phyloP scores from a whole-genome alignment of 1,139 yeast species.

The Yamadazyma atmosphaerica region DNA sequence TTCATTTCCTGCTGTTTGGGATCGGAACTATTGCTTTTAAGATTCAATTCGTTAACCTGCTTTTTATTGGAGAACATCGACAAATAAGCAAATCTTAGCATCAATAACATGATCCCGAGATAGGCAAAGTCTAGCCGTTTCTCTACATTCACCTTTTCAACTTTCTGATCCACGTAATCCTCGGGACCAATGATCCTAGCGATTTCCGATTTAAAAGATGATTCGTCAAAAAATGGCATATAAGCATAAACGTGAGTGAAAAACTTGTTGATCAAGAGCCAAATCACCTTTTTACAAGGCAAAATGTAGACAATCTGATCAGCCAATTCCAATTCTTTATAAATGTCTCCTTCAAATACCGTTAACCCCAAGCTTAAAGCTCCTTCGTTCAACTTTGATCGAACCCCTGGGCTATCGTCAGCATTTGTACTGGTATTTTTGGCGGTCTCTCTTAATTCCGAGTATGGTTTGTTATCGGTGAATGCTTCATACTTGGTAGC shows the following conservation, averaged over 20 bases:
- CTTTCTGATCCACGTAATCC: constrained; percentile 17
- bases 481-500: constrained; percentile 2
- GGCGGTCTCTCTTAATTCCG: not conserved
- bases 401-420: not conserved
- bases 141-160: constrained; percentile 24
- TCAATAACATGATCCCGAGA: constrained; percentile 28
- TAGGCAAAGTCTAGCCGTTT: constrained; percentile 32
- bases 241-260: constrained; percentile 48
- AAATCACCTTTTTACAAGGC: constrained; percentile 45
- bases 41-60: constrained; percentile 28
- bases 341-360: constrained; percentile 29
- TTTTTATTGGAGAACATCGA: constrained; percentile 33
- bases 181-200: constrained; percentile 29
- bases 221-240: constrained; percentile 51
- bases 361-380: constrained; percentile 24
- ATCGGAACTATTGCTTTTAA: constrained; percentile 22
- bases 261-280: constrained; percentile 48
- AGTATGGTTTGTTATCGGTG: constrained; percentile 1
- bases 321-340: constrained; percentile 28
- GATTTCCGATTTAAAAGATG: constrained; percentile 22
- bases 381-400: constrained; percentile 15
- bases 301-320: constrained; percentile 40
- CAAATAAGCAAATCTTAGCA: constrained; percentile 32
- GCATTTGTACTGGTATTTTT: not conserved
- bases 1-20: constrained; percentile 18